Percentiles rank a stretch among this genome's conserved stretches.
These are phyloP conservation scores for Fraxinus sp. DNA, from an alignment of 305 asterid species.

Conservation along the genomic window DNA sequence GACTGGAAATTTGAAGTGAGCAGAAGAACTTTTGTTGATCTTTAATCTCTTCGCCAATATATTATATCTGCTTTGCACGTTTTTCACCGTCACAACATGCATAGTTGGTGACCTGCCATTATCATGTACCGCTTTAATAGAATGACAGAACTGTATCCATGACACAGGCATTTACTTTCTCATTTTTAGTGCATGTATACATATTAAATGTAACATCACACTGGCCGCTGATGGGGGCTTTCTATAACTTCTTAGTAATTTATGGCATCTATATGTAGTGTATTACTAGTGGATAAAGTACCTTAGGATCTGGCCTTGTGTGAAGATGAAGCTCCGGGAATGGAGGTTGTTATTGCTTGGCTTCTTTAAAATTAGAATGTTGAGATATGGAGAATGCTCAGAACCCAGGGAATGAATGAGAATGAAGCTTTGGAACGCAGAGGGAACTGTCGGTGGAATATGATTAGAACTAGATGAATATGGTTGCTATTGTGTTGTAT, in stretches of 20 bases:
- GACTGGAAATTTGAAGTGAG: constrained; percentile 52
- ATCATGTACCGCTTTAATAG: constrained; percentile 15
- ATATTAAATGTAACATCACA: not conserved
- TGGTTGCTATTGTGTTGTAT: not conserved
- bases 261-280: constrained; percentile 24
- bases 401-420: not conserved
- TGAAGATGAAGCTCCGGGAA: not conserved
- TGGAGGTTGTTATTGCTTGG: constrained; percentile 1
- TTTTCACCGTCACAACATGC: not conserved
- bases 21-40: not conserved
- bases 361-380: not conserved
- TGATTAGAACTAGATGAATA: not conserved
- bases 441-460: not conserved
- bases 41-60: constrained; percentile 6
- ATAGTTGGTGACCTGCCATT: constrained; percentile 4
- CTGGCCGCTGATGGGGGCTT: not conserved
- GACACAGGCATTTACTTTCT: not conserved
- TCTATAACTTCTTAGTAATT: constrained; percentile 8
- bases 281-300: constrained; percentile 21
- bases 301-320: not conserved
- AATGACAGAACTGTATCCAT: constrained; percentile 15
- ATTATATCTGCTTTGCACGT: not conserved
- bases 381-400: not conserved
- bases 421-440: not conserved
- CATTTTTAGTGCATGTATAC: not conserved